These are phyloP conservation scores for Arabidopsis suecica DNA, from an alignment of 345 rosid genomes.

Conservation along the genomic window DNA sequence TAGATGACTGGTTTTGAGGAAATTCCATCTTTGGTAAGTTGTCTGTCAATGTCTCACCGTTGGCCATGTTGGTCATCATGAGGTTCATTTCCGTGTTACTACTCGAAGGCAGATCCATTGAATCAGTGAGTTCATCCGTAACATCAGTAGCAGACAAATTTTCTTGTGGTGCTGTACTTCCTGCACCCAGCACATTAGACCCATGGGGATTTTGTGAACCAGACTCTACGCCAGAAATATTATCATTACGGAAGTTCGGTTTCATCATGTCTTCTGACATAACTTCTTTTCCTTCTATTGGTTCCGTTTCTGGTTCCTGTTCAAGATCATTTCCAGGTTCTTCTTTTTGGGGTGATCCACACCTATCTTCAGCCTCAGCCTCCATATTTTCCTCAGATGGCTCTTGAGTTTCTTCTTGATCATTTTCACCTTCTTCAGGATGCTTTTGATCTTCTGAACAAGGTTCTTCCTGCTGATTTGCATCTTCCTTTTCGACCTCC, in stretches of 20 bases:
- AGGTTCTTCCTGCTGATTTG: slow-evolving; percentile 56
- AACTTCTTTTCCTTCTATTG: slow-evolving; percentile 48
- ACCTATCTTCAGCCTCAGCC: slow-evolving; percentile 48
- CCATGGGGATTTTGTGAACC: slow-evolving; percentile 59
- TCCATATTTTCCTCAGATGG: slow-evolving; percentile 57
- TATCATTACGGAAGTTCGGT: slow-evolving; percentile 48
- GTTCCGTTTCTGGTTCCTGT: slow-evolving; percentile 50
- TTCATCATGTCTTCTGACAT: slow-evolving; percentile 50
- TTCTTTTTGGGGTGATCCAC: slow-evolving; percentile 51
- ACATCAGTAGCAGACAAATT: slow-evolving; percentile 51
- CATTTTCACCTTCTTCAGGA: slow-evolving; percentile 49
- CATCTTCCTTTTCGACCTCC: slow-evolving; percentile 56
- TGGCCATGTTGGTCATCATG: slow-evolving; percentile 54
- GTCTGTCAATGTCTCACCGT: slow-evolving; percentile 59
- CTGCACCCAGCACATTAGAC: slow-evolving; percentile 51
- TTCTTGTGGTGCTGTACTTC: slow-evolving; percentile 57
- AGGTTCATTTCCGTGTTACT: slow-evolving; percentile 58
- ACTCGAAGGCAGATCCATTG: slow-evolving; percentile 57
- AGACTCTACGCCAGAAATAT: slow-evolving; percentile 55
- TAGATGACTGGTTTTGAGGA: slow-evolving; percentile 54
- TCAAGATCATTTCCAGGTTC: slow-evolving; percentile 51
- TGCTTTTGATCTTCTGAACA: slow-evolving; percentile 54
- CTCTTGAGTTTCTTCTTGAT: slow-evolving; percentile 50
- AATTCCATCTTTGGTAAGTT: slow-evolving; percentile 49
- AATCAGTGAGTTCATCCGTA: slow-evolving; percentile 54